Evolutionary conservation across 2,329 filamentous ascomycete genomes (phyloP).

Genomic region (Kalaharituber pfeilii): DNA sequence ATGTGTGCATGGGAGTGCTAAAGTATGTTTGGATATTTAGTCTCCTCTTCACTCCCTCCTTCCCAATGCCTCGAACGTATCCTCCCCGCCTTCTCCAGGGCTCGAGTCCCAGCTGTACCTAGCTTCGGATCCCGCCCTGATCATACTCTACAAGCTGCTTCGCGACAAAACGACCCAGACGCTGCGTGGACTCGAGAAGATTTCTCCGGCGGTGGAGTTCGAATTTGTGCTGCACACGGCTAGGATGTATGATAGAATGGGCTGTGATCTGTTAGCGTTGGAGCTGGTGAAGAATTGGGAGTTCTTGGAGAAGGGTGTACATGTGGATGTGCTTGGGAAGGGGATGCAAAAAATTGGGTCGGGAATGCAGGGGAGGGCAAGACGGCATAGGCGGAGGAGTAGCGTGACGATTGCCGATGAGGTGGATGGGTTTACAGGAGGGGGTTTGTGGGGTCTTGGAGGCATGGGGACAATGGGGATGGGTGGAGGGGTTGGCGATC

Average conservation of each 20-base stretch:
- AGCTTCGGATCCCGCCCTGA: slow-evolving; percentile 75
- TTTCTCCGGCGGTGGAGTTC: slow-evolving; percentile 67
- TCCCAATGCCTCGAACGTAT: slow-evolving; percentile 50
- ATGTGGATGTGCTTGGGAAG: slow-evolving; percentile 29
- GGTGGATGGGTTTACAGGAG: slow-evolving; percentile 1
- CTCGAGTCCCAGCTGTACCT: slow-evolving; percentile 63
- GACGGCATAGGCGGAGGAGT: slow-evolving; percentile 48
- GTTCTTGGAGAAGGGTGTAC: slow-evolving; percentile 39
- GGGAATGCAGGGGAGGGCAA: slow-evolving; percentile 39
- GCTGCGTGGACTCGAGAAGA: slow-evolving; percentile 64
- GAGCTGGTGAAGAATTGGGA: slow-evolving; percentile 74
- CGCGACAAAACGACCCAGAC: slow-evolving; percentile 68
- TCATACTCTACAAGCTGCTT: slow-evolving; percentile 74
- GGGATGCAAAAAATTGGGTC: slow-evolving; percentile 18
- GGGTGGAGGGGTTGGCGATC: slow-evolving; percentile 1
- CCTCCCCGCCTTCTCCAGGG: slow-evolving; percentile 49
- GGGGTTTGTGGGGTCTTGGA: not conserved
- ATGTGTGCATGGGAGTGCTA: no score
- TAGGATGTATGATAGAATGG: slow-evolving; percentile 72
- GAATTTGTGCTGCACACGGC: slow-evolving; percentile 77
- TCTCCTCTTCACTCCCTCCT: slow-evolving; percentile 14
- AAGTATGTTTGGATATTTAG: not conserved
- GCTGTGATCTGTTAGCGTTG: slow-evolving; percentile 75
- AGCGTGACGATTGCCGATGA: slow-evolving; percentile 67
- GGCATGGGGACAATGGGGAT: slow-evolving; percentile 1